phyloP scores from a whole-genome alignment of 768 basidiomycete genomes.

The Rhizopogon rudus region DNA sequence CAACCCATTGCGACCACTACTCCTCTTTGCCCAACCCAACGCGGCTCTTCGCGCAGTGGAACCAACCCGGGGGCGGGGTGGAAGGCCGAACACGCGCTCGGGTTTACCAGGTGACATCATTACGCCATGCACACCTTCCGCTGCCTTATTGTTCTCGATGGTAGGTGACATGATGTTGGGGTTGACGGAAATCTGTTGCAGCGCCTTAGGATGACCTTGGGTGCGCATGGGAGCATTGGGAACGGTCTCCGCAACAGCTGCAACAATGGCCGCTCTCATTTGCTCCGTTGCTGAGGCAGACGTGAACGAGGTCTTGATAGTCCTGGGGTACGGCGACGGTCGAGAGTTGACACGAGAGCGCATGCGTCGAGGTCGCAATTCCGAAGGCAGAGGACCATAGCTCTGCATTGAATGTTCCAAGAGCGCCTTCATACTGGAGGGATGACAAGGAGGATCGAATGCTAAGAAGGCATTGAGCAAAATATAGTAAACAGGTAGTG shows the following conservation, averaged over 20 bases:
- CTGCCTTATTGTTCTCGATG: slow-evolving; percentile 31
- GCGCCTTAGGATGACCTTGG: slow-evolving; percentile 19
- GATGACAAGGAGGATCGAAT: slow-evolving; percentile 64
- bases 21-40: slow-evolving; percentile 63
- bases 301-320: slow-evolving; percentile 41
- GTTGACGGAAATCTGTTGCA: slow-evolving; percentile 43
- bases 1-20: slow-evolving; percentile 42
- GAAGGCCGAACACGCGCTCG: slow-evolving; percentile 18
- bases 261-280: slow-evolving; percentile 19
- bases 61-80: slow-evolving; percentile 44
- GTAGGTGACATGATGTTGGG: slow-evolving; percentile 32
- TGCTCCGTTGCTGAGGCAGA: slow-evolving; percentile 31
- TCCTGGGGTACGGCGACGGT: slow-evolving; percentile 68
- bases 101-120: slow-evolving; percentile 23
- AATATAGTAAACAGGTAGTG: background rate
- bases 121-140: slow-evolving; percentile 27
- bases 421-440: slow-evolving; percentile 65
- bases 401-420: slow-evolving; percentile 68
- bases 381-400: slow-evolving; percentile 69
- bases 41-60: slow-evolving; percentile 54
- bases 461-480: slow-evolving; percentile 34
- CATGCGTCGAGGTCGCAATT: slow-evolving; percentile 55
- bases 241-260: slow-evolving; percentile 14
- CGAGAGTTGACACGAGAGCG: slow-evolving; percentile 69
- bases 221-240: slow-evolving; percentile 11